Evolutionary conservation across 2,329 filamentous ascomycete genomes (phyloP), one percentile per base, ranked within the genome.

Genomic region (Pestalotiopsis sp.): DNA sequence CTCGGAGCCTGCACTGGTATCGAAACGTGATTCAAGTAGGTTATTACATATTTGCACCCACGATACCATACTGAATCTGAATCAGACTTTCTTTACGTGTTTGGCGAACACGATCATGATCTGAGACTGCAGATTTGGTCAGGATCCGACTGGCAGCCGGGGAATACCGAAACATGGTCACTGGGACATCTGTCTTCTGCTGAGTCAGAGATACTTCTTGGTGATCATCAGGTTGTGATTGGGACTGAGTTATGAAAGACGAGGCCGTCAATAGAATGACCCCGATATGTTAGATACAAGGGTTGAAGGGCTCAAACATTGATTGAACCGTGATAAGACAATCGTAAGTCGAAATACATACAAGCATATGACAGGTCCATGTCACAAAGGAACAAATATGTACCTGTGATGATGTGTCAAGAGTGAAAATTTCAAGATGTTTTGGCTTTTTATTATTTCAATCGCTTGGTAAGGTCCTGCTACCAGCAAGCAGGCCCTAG

Each of bases 241-340:
- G 75, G 70, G 72, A 76, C 1, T 74, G 75, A 25, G 76, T 70
- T 6, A 73, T 73, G 20, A 77, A 72, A 1, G 68, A 61, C 49
- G 72, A 69, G 56, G 69, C 72, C 72, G 75, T 11, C 1, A 74
- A 75, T 27, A 72, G 59, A 2, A 31, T 31, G 27, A 6, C 27
- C 27, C 27, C 9, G 27, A 31, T 7, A 7, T 31, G 2, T 7
- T 7, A 31, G 27, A 6, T 31, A 31, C 27, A 31, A 31, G 27
- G 27, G 27, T 31, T 31, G 27, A 31, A 31, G 6, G 27, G 27
- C 6, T 9, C 27, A 31, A 1, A 7, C 27, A 31, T 31, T 31
- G 5, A 31, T 31, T 7, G 27, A 31, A 31, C 27, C 27, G 27
- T 7, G 27, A 31, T 7, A 31, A 1, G 27, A 31, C 27, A 31